These are phyloP conservation scores for Anthracocystis walkeri DNA, from an alignment of 1,284 basidiomycete genomes.

Conservation along the genomic window DNA sequence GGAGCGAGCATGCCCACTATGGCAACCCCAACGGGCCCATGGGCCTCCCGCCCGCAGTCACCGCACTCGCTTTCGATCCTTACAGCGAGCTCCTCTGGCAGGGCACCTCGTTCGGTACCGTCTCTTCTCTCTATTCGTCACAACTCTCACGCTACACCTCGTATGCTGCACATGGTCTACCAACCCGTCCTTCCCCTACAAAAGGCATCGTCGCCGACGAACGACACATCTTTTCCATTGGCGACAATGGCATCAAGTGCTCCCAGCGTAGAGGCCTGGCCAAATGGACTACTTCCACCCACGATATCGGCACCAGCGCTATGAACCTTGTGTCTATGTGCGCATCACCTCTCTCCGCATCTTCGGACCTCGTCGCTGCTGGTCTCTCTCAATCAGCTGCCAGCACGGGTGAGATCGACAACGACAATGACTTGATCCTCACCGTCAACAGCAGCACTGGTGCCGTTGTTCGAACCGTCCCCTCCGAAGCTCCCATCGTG, in stretches of 20 bases:
- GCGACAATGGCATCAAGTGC: conserved; percentile 69
- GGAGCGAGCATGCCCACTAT: conserved; percentile 64
- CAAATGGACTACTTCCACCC: conserved; percentile 64
- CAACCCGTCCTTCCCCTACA: conserved; percentile 72
- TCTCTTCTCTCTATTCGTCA: conserved; percentile 80
- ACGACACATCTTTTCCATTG: conserved; percentile 68
- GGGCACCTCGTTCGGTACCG: conserved; percentile 80
- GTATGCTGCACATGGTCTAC: conserved; percentile 72
- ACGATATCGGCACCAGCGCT: conserved; percentile 35
- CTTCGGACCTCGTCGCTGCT: conserved; percentile 63
- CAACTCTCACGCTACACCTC: conserved; percentile 75
- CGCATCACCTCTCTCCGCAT: conserved; percentile 57
- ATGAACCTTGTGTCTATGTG: conserved; percentile 64
- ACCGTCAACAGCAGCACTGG: conserved; percentile 63
- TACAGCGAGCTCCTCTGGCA: conserved; percentile 90
- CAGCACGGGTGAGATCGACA: conserved; percentile 44
- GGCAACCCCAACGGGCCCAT: conserved; percentile 56
- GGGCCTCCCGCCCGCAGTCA: conserved; percentile 58
- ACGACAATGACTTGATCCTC: conserved; percentile 57
- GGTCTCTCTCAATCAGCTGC: conserved; percentile 52
- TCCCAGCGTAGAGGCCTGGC: conserved; percentile 69
- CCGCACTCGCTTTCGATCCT: conserved; percentile 82
- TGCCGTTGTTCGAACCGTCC: conserved; percentile 52
- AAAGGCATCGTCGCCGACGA: conserved; percentile 69
- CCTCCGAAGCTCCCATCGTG: conserved; percentile 63